Conservation (phyloP, 1,284 basidiomycete genomes). For the Papiliotrema flavescens region DNA sequence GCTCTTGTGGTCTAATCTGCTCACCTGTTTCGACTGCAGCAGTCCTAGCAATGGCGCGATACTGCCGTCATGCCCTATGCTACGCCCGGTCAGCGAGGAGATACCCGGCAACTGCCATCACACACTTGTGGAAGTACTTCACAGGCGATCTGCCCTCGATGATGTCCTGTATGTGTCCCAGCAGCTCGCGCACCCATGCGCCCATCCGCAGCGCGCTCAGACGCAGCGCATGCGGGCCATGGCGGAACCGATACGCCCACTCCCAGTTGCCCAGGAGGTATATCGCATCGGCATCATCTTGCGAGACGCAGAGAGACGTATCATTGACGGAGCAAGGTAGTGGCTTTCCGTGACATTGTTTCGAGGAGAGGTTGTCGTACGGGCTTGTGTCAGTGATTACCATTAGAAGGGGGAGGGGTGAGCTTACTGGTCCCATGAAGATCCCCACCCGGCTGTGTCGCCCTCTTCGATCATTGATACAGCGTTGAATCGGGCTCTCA, state of each 20-base stretch:
- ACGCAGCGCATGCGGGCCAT: conserved; percentile 18
- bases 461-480: conserved; percentile 27
- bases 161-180: conserved; percentile 22
- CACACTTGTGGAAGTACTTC: conserved; percentile 39
- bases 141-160: conserved; percentile 13
- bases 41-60: conserved; percentile 35
- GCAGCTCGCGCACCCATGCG: conserved; percentile 32
- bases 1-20: neutral
- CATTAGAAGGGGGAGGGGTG: neutral
- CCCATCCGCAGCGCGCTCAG: conserved; percentile 34
- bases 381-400: conserved; percentile 23
- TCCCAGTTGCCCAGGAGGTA: conserved; percentile 41
- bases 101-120: neutral
- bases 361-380: conserved; percentile 40
- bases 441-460: conserved; percentile 31
- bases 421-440: conserved; percentile 37
- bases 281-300: conserved; percentile 31
- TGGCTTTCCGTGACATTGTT: conserved; percentile 35
- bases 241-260: conserved; percentile 35
- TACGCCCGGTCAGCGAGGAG: neutral
- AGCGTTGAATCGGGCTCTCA: conserved; percentile 26
- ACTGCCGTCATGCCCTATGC: conserved; percentile 42
- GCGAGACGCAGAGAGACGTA: conserved; percentile 24
- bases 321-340: conserved; percentile 35
- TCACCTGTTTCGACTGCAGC: conserved; percentile 28